Evolutionary conservation across 257 asterid genomes (phyloP).

Genomic region (Solanum infundibuliforme): DNA sequence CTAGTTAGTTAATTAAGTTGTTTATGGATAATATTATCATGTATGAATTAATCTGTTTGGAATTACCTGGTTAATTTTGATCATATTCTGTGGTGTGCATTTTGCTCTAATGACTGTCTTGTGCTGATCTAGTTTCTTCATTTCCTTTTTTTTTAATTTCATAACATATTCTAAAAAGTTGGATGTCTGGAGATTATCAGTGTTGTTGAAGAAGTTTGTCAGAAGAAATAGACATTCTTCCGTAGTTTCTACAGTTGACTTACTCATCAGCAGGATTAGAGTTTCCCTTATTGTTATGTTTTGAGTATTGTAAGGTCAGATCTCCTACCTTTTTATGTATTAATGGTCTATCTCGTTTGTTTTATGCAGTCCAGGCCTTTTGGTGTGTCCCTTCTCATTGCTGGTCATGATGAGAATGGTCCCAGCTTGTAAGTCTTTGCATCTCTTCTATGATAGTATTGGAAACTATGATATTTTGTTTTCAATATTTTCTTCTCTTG

Average conservation of each 20-base stretch:
- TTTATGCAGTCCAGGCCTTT: slow-evolving; percentile 83
- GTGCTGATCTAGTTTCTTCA: neutral
- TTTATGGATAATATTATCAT: neutral
- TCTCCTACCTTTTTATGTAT: neutral
- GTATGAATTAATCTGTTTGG: neutral
- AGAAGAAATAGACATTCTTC: neutral
- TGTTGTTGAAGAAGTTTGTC: neutral
- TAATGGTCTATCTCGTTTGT: neutral
- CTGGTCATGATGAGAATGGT: slow-evolving; percentile 91
- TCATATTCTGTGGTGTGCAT: neutral
- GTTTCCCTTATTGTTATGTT: neutral
- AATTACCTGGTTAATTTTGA: neutral
- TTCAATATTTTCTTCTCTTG: neutral
- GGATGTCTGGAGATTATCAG: neutral
- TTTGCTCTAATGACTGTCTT: neutral
- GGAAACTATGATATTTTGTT: neutral
- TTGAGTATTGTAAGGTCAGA: neutral
- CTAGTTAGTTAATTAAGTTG: neutral
- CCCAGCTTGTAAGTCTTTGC: slow-evolving; percentile 68
- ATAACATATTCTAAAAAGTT: neutral
- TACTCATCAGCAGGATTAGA: neutral
- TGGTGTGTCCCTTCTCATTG: slow-evolving; percentile 88
- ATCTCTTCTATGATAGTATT: neutral
- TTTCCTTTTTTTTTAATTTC: neutral
- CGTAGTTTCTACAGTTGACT: neutral